phyloP scores from a whole-genome alignment of 805 yeast species.

The Saccharomyces jurei region DNA sequence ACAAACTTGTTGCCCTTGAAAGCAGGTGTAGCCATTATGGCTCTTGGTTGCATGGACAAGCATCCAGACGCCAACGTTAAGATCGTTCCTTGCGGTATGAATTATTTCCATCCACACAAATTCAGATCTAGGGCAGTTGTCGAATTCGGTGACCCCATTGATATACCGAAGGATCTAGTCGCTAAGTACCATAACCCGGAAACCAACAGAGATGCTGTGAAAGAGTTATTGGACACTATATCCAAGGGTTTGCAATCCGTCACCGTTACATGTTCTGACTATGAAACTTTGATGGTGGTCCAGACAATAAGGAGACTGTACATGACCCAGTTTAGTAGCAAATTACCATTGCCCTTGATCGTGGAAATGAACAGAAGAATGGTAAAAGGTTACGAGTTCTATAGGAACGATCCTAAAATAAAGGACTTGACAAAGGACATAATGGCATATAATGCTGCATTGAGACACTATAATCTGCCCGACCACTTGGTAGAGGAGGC shows the following conservation, averaged over 20 bases:
- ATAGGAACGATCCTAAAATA: slow-evolving; percentile 61
- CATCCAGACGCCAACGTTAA: slow-evolving; percentile 70
- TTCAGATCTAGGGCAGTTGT: slow-evolving; percentile 92
- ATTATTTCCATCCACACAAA: slow-evolving; percentile 91
- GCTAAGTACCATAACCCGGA: slow-evolving; percentile 55
- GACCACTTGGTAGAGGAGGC: slow-evolving; percentile 45
- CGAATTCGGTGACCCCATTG: slow-evolving; percentile 87
- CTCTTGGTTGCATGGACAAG: slow-evolving; percentile 81
- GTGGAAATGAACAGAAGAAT: slow-evolving; percentile 88
- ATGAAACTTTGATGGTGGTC: slow-evolving; percentile 78
- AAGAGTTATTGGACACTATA: slow-evolving; percentile 58
- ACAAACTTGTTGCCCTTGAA: slow-evolving; percentile 83
- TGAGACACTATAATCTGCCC: slow-evolving; percentile 56
- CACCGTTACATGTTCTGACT: slow-evolving; percentile 82
- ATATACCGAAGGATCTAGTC: slow-evolving; percentile 53
- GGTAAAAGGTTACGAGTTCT: slow-evolving; percentile 71
- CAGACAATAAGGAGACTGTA: slow-evolving; percentile 90
- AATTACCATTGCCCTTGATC: slow-evolving; percentile 70
- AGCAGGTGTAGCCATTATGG: slow-evolving; percentile 98
- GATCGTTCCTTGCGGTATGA: slow-evolving; percentile 96
- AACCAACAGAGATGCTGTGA: slow-evolving; percentile 64
- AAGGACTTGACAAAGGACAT: slow-evolving; percentile 55
- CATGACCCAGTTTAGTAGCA: slow-evolving; percentile 61
- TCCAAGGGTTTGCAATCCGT: slow-evolving; percentile 73
- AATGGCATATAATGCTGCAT: slow-evolving; percentile 62